Evolutionary conservation across 495 filamentous ascomycete species (phyloP), one percentile per base, ranked within the genome.

Genomic region (Xylaria flabelliformis): DNA sequence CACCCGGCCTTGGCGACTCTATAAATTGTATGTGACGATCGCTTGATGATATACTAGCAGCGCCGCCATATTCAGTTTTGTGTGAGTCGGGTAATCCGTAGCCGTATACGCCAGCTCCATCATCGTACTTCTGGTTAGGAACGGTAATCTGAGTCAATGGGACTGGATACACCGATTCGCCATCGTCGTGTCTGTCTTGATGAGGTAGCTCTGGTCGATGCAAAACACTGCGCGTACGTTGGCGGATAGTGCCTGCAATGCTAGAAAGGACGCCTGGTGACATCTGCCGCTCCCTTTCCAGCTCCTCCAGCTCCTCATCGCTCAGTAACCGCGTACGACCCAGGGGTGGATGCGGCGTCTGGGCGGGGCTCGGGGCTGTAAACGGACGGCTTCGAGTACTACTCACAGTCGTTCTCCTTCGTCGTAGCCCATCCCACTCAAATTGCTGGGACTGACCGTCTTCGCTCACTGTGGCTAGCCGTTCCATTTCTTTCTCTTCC

Each of bases 351-450:
- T 96, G 91, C 2, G 88, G 90, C 9, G 83, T 83, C 17, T 80
- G 78, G 15, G 79, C 79, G 9, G 81, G 80, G 56, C 75, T 79
- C 29, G 77, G 79, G 65, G 77, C 76, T 34, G 80, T 79, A 67
- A 78, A 77, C 50, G 80, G 75, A 59, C 79, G 82, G 70, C 74
- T 81, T 64, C 77, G 75, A 19, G 74, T 76, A 74, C 87, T 85
- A 24, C 86, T 85, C 50, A 91, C 69, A 13, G 91, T 85, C 12
- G 96, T 98, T 77, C 90, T 92, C 65, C 96, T 89, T 71, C 96
- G 86, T 74, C 94, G 88, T 69, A 99, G 84, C 26, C 96, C 96
- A 84, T 98, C 96, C 94, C 94, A 99, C 82, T 99, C 94, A 65
- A 93, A 89, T 41, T 90, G 82, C 24, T 76, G 78, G 32, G 66